Percentiles rank a stretch among this genome's conserved stretches.
Conservation (phyloP, 257 asterid species). For the Solanum sitiens region DNA sequence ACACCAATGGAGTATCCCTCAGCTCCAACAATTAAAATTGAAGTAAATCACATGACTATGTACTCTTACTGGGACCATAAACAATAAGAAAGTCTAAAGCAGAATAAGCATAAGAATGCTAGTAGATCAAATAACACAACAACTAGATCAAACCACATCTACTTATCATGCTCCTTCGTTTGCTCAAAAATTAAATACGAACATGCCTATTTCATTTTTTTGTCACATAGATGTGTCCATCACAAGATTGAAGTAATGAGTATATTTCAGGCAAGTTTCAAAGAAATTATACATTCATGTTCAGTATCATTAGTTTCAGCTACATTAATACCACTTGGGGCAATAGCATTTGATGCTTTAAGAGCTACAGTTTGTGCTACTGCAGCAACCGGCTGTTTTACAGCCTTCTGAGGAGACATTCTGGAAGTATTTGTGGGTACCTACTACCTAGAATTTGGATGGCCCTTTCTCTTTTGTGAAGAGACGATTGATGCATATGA, state of each 20-base stretch:
- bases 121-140: background rate
- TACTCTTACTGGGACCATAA: background rate
- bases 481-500: conserved; percentile 80
- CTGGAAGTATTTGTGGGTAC: conserved; percentile 31
- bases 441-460: conserved; percentile 37
- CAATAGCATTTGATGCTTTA: conserved; percentile 19
- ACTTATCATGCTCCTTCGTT: background rate
- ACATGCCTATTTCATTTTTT: background rate
- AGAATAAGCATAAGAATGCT: background rate
- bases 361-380: conserved; percentile 25
- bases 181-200: background rate
- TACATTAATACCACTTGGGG: conserved; percentile 3
- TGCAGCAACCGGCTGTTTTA: conserved; percentile 26
- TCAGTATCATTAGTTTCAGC: conserved; percentile 31
- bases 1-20: conserved; percentile 79
- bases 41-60: background rate
- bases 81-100: background rate
- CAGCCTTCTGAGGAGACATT: conserved; percentile 22
- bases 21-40: conserved; percentile 18
- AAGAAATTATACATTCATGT: conserved; percentile 47
- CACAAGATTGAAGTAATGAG: background rate
- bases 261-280: background rate
- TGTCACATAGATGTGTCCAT: background rate
- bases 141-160: background rate
- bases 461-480: conserved; percentile 49